phyloP scores from a whole-genome alignment of 352 stramenopile genomes.

The Phytophthora megakarya region DNA sequence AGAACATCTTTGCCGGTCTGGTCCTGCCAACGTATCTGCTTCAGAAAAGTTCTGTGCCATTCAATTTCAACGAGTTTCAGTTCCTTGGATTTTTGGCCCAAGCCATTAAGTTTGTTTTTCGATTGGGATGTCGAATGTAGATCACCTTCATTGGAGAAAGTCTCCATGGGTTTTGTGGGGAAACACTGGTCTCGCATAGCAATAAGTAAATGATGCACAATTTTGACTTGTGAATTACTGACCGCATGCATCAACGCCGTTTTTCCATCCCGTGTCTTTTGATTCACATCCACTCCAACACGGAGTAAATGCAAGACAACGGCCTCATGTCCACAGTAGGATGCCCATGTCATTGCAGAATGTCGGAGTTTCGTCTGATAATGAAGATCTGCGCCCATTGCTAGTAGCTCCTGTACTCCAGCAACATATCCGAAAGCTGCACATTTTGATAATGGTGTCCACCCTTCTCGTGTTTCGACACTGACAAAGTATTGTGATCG shows the following conservation, averaged over 20 bases:
- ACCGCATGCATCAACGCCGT: constrained; percentile 73
- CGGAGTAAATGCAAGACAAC: constrained; percentile 62
- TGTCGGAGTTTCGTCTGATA: constrained; percentile 66
- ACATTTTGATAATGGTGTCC: constrained; percentile 74
- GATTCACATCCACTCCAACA: constrained; percentile 35
- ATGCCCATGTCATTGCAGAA: constrained; percentile 77
- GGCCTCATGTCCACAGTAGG: constrained; percentile 72
- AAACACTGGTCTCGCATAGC: constrained; percentile 49
- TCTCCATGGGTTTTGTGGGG: constrained; percentile 29
- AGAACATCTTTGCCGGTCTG: constrained; percentile 40
- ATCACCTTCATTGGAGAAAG: constrained; percentile 24
- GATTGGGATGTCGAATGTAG: not conserved
- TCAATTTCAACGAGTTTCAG: constrained; percentile 30
- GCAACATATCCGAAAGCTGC: constrained; percentile 52
- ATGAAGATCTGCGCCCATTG: constrained; percentile 45
- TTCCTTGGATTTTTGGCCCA: constrained; percentile 1
- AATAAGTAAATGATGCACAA: constrained; percentile 64
- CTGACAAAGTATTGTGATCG: constrained; percentile 50
- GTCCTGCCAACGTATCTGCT: constrained; percentile 43
- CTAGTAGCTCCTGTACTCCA: constrained; percentile 47
- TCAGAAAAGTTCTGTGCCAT: constrained; percentile 66
- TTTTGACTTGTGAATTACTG: constrained; percentile 51
- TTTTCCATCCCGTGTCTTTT: constrained; percentile 61
- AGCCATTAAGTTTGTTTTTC: not conserved
- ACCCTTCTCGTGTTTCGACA: constrained; percentile 62